Evolutionary conservation across 2,329 filamentous ascomycete genomes (phyloP).

Genomic region (Neopestalotiopsis clavispora): DNA sequence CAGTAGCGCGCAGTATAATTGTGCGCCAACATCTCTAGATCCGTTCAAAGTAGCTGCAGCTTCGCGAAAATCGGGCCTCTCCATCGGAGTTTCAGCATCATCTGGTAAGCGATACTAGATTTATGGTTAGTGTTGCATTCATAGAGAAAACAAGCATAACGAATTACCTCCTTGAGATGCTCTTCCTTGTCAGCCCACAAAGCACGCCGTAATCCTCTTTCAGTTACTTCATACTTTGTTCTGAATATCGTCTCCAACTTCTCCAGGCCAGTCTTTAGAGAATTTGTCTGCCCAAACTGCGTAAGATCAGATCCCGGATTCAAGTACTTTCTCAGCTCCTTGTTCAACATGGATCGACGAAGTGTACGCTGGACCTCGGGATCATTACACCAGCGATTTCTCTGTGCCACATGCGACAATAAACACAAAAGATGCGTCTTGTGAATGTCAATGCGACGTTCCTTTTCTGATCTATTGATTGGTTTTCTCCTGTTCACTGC

Average conservation of each 20-base stretch:
- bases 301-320: slow-evolving; percentile 70
- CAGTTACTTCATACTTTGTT: slow-evolving; percentile 71
- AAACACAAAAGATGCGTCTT: slow-evolving; percentile 86
- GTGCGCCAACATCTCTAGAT: slow-evolving; percentile 87
- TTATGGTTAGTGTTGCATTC: background rate
- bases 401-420: slow-evolving; percentile 74
- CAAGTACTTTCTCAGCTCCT: slow-evolving; percentile 69
- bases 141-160: slow-evolving; percentile 4
- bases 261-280: slow-evolving; percentile 79
- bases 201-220: slow-evolving; percentile 70
- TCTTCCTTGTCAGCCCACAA: slow-evolving; percentile 76
- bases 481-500: slow-evolving; percentile 52
- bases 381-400: slow-evolving; percentile 92
- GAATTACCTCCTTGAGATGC: slow-evolving; percentile 61
- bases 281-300: slow-evolving; percentile 78
- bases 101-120: slow-evolving; percentile 59
- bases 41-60: slow-evolving; percentile 74
- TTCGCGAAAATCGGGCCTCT: slow-evolving; percentile 73
- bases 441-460: slow-evolving; percentile 74
- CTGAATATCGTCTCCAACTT: slow-evolving; percentile 71
- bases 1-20: slow-evolving; percentile 87
- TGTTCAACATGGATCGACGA: slow-evolving; percentile 62
- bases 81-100: slow-evolving; percentile 70
- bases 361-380: slow-evolving; percentile 68
- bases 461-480: slow-evolving; percentile 58